phyloP scores from a whole-genome alignment of 495 filamentous ascomycete genomes.

The Xylaria bambusicola region DNA sequence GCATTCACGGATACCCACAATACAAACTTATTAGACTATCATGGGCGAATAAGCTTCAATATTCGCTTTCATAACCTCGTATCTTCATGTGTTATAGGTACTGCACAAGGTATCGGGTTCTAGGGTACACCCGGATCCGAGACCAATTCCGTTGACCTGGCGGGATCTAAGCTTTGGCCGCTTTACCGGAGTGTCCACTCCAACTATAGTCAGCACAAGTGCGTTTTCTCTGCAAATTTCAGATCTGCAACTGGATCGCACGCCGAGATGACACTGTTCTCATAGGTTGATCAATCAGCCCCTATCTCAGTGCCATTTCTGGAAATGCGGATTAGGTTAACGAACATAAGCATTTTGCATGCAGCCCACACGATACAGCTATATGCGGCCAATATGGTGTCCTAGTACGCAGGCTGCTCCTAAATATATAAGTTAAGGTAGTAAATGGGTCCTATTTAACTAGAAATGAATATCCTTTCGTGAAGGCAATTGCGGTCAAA shows the following conservation, averaged over 20 bases:
- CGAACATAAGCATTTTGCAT: background rate
- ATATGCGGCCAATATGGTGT: background rate
- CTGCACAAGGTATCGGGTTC: too few species aligned
- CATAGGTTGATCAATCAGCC: too few species aligned
- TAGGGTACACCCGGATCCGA: too few species aligned
- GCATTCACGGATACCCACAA: too few species aligned
- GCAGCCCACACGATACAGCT: background rate
- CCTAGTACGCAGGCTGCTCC: background rate
- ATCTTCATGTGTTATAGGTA: too few species aligned
- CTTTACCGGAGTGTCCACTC: background rate
- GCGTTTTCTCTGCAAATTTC: background rate
- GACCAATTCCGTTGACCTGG: background rate
- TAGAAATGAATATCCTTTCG: background rate
- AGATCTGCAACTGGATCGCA: background rate
- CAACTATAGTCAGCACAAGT: background rate
- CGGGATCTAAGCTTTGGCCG: background rate
- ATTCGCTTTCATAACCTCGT: too few species aligned
- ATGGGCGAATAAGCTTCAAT: too few species aligned
- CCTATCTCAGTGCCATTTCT: too few species aligned
- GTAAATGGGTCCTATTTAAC: background rate
- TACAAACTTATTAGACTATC: too few species aligned
- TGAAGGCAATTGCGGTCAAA: background rate
- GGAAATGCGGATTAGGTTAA: background rate
- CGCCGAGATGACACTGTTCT: too few species aligned
- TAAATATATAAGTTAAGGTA: background rate